Conservation (phyloP, 148 eudicot genomes). For the Rhododendron henanense region DNA sequence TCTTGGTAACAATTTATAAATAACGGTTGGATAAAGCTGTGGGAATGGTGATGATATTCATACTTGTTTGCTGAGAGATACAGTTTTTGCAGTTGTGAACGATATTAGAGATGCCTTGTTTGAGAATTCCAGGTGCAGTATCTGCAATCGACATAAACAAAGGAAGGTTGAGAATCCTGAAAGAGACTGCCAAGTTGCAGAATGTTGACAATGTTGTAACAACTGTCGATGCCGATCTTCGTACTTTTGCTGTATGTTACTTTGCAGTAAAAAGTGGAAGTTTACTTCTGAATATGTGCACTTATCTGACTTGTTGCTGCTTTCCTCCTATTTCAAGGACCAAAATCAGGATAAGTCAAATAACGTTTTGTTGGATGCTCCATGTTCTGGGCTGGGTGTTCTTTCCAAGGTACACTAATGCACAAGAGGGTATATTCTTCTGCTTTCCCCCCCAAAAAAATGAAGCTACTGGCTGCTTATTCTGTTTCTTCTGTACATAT, state of each 20-base stretch:
- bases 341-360: constrained; percentile 34
- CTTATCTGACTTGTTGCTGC: constrained; percentile 12
- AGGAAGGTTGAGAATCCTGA: constrained; percentile 81
- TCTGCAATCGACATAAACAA: constrained; percentile 75
- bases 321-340: constrained; percentile 30
- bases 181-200: constrained; percentile 79
- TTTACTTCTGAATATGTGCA: neutral
- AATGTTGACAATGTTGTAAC: constrained; percentile 59
- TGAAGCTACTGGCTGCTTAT: neutral
- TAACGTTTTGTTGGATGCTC: constrained; percentile 92
- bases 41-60: neutral
- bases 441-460: neutral
- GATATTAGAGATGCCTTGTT: constrained; percentile 4
- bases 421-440: too few relatives aligned
- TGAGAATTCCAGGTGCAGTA: constrained; percentile 50
- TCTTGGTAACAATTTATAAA: neutral
- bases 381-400: constrained; percentile 31
- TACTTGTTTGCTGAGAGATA: neutral
- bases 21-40: neutral
- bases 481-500: constrained; percentile 5
- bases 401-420: too few relatives aligned
- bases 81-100: neutral
- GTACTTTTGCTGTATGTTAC: constrained; percentile 54
- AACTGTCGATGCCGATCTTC: constrained; percentile 77
- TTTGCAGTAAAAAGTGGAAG: neutral